A percentile compares a stretch with the other conserved stretches of the same genome.
phyloP scores from a whole-genome alignment of 108 stramenopile genomes.

The Nitzschia inconspicua region DNA sequence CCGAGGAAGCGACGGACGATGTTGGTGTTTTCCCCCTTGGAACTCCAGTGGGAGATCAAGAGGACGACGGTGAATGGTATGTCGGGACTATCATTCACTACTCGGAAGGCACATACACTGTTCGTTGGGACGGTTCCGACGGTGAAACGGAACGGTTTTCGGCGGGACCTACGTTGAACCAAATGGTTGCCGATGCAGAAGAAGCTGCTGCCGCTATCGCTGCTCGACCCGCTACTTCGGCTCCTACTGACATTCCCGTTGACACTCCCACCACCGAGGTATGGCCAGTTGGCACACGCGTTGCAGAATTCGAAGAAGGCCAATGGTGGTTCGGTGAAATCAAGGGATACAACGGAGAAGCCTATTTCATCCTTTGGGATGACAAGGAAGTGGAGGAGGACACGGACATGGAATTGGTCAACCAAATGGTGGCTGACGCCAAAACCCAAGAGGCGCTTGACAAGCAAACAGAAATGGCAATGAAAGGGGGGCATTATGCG shows the following conservation, averaged over 20 bases:
- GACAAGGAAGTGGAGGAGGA: conserved; percentile 6
- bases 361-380: conserved; percentile 1
- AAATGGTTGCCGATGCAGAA: too few relatives aligned
- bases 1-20: not conserved
- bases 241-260: too few relatives aligned
- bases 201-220: too few relatives aligned
- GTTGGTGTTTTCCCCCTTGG: not conserved
- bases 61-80: not conserved
- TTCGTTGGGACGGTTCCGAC: not conserved
- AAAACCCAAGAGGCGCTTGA: too few relatives aligned
- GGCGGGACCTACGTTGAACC: too few relatives aligned
- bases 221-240: too few relatives aligned
- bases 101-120: not conserved
- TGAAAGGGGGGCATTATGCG: too few relatives aligned
- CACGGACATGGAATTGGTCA: not conserved
- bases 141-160: too few relatives aligned
- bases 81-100: not conserved
- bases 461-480: too few relatives aligned
- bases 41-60: not conserved
- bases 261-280: too few relatives aligned
- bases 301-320: conserved; percentile 7
- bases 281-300: too few relatives aligned
- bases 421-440: not conserved
- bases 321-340: conserved; percentile 2
- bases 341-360: not conserved